Conservation (phyloP, 2,329 filamentous ascomycete species). For the Periconia digitata region DNA sequence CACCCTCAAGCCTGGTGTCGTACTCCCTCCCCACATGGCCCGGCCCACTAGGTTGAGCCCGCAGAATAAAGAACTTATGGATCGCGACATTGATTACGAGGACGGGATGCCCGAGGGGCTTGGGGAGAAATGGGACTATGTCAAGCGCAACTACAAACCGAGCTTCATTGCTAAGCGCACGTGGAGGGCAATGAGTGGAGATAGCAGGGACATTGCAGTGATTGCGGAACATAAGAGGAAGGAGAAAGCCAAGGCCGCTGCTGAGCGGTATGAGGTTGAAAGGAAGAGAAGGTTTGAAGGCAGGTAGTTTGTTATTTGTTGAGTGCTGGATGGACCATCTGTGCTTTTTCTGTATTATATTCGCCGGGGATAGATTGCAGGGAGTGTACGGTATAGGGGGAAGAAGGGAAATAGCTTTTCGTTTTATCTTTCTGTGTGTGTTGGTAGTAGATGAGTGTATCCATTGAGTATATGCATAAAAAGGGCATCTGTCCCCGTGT, state of each 20-base stretch:
- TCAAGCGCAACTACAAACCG: constrained; percentile 28
- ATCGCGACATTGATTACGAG: constrained; percentile 5
- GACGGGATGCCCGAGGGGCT: neutral
- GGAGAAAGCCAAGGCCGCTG: constrained; percentile 30
- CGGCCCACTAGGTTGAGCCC: neutral
- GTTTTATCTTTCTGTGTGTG: too few species aligned
- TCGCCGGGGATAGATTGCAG: too few species aligned
- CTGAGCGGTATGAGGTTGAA: constrained; percentile 30
- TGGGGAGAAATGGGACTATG: constrained; percentile 26
- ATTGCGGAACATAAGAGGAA: constrained; percentile 19
- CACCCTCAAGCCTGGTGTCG: constrained; percentile 26
- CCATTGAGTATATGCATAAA: too few species aligned
- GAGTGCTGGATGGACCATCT: too few species aligned
- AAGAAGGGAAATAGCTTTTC: neutral
- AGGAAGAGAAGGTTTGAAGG: constrained; percentile 30
- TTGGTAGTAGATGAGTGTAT: too few species aligned
- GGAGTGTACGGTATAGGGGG: constrained; percentile 25
- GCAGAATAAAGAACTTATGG: neutral
- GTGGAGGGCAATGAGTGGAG: constrained; percentile 10
- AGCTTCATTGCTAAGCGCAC: constrained; percentile 21
- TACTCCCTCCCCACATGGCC: constrained; percentile 28
- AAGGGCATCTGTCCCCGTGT: too few species aligned
- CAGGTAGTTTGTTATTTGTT: constrained; percentile 15
- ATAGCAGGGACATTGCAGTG: constrained; percentile 17
- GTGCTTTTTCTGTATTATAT: too few species aligned